These are phyloP conservation scores for Fusarium liriodendri DNA, from an alignment of 2,329 filamentous ascomycete genomes.

Conservation along the genomic window DNA sequence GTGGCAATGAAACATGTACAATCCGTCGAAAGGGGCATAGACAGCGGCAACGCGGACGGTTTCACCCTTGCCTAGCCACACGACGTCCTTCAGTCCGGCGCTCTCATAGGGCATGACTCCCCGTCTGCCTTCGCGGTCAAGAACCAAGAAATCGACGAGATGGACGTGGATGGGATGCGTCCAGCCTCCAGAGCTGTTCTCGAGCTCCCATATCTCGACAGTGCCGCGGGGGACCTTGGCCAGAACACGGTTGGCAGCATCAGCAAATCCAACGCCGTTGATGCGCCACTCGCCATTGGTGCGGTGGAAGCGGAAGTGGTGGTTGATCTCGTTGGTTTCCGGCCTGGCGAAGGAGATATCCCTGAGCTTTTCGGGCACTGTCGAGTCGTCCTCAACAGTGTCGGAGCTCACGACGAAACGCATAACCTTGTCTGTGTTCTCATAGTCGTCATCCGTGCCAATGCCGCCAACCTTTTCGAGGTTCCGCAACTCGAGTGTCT, in stretches of 20 bases:
- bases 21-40: constrained; percentile 64
- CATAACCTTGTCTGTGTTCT: constrained; percentile 63
- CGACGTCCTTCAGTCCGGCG: constrained; percentile 67
- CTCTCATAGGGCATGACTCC: constrained; percentile 60
- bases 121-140: constrained; percentile 59
- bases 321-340: constrained; percentile 50
- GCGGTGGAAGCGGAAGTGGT: constrained; percentile 59
- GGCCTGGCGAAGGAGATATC: constrained; percentile 53
- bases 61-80: constrained; percentile 64
- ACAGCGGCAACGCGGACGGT: constrained; percentile 61
- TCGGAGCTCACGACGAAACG: constrained; percentile 59
- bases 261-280: constrained; percentile 58
- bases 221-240: constrained; percentile 59
- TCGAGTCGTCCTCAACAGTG: constrained; percentile 50
- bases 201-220: constrained; percentile 61
- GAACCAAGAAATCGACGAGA: constrained; percentile 67
- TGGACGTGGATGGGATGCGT: constrained; percentile 69
- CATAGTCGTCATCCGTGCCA: constrained; percentile 60
- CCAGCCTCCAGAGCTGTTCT: constrained; percentile 62
- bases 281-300: constrained; percentile 60
- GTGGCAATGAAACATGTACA: constrained; percentile 63
- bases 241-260: constrained; percentile 60
- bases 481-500: constrained; percentile 58
- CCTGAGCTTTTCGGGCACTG: constrained; percentile 49
- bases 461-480: constrained; percentile 41